A percentile compares a stretch with the other conserved stretches of the same genome.
phyloP scores from a whole-genome alignment of 1,139 yeast genomes.

The Williopsis jadinii region DNA sequence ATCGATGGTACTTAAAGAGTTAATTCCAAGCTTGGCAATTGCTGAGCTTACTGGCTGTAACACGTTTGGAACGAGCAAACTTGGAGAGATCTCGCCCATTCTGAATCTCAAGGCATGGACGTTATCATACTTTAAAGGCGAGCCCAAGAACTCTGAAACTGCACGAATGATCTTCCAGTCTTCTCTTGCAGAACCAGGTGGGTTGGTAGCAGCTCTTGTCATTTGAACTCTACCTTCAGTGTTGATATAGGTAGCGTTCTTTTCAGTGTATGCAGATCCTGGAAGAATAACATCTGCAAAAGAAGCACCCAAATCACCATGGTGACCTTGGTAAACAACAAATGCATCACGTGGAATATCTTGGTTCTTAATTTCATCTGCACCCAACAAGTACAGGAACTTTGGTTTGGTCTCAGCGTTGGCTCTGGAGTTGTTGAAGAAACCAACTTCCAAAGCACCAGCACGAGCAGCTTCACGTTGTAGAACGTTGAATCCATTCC shows the following conservation, averaged over 20 bases:
- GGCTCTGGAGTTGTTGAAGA: slow-evolving; percentile 43
- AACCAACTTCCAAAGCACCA: slow-evolving; percentile 84
- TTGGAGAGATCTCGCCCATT: slow-evolving; percentile 75
- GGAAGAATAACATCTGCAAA: slow-evolving; percentile 85
- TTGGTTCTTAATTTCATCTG: slow-evolving; percentile 67
- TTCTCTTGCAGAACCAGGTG: slow-evolving; percentile 91
- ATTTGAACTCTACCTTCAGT: slow-evolving; percentile 87
- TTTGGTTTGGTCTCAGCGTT: slow-evolving; percentile 51
- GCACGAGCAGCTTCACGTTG: slow-evolving; percentile 86
- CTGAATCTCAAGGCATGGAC: slow-evolving; percentile 62
- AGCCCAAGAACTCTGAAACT: slow-evolving; percentile 68
- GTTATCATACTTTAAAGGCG: slow-evolving; percentile 74
- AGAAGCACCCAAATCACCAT: slow-evolving; percentile 87
- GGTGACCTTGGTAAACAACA: slow-evolving; percentile 89
- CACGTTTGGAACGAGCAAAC: slow-evolving; percentile 68
- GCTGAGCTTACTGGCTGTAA: slow-evolving; percentile 62
- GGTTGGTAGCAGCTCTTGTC: slow-evolving; percentile 81
- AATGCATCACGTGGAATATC: slow-evolving; percentile 82
- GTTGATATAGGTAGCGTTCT: slow-evolving; percentile 81
- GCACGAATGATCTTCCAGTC: slow-evolving; percentile 91
- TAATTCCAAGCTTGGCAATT: slow-evolving; percentile 53
- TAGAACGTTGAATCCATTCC: slow-evolving; percentile 79
- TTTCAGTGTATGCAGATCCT: slow-evolving; percentile 86
- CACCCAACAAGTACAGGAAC: slow-evolving; percentile 74
- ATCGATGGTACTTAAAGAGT: slow-evolving; percentile 32